phyloP scores from a whole-genome alignment of 352 stramenopile genomes.

The Phytophthora syringae region DNA sequence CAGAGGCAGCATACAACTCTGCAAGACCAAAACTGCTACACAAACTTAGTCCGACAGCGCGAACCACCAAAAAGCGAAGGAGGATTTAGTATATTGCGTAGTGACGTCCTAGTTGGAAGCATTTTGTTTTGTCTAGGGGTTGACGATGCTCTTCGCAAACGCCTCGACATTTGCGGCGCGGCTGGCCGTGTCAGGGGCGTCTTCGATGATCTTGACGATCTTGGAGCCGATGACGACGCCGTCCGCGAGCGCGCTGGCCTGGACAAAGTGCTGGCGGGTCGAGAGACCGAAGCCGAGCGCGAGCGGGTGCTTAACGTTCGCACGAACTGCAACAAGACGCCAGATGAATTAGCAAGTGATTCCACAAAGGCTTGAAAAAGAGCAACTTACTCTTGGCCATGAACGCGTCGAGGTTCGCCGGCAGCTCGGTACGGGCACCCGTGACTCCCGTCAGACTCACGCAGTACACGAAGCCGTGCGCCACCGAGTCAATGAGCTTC shows the following conservation, averaged over 20 bases:
- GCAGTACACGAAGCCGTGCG: constrained; percentile 89
- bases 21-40: neutral
- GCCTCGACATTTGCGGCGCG: constrained; percentile 76
- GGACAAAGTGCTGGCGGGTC: constrained; percentile 90
- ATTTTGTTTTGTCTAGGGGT: constrained; percentile 27
- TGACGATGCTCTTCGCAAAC: constrained; percentile 83
- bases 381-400: constrained; percentile 82
- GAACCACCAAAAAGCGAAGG: neutral
- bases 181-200: constrained; percentile 56
- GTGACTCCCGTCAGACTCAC: constrained; percentile 94
- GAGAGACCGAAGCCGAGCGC: constrained; percentile 98
- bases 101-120: constrained; percentile 2
- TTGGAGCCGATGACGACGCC: constrained; percentile 91
- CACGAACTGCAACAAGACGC: constrained; percentile 59
- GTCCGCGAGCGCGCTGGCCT: constrained; percentile 93
- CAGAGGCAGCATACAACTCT: constrained; percentile 10
- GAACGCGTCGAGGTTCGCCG: constrained; percentile 94
- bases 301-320: constrained; percentile 89
- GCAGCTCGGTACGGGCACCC: constrained; percentile 90
- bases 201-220: constrained; percentile 88
- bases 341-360: constrained; percentile 5
- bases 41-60: neutral
- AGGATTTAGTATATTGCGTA: constrained; percentile 24
- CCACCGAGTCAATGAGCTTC: constrained; percentile 71
- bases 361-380: neutral